Conservation (phyloP, 2,329 filamentous ascomycete genomes). For the Tolypocladium sp. region DNA sequence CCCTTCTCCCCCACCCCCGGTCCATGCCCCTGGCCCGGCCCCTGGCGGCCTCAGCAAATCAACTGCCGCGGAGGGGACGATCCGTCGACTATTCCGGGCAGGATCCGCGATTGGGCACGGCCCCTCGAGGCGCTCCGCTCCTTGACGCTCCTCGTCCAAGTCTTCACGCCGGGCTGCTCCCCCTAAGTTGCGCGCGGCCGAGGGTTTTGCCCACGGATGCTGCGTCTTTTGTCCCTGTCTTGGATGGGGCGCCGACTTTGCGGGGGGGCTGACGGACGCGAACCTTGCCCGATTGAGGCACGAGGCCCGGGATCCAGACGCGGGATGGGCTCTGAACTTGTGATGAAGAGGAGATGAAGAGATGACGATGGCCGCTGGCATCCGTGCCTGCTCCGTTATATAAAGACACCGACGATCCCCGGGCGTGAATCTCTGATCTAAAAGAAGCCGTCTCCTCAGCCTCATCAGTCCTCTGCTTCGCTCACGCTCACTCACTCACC, state of each 20-base stretch:
- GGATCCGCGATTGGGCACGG: not conserved
- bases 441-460: not conserved
- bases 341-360: not conserved
- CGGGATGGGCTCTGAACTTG: not conserved
- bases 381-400: not conserved
- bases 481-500: not conserved
- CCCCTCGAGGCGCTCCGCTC: not conserved
- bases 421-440: not conserved
- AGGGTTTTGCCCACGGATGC: not conserved
- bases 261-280: not conserved
- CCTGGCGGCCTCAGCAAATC: not conserved
- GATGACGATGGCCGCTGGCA: not conserved
- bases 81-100: not conserved
- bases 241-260: not conserved
- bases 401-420: not conserved
- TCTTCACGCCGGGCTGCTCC: not conserved
- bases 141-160: not conserved
- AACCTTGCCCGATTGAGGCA: not conserved
- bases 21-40: not conserved
- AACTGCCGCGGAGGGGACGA: not conserved
- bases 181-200: not conserved
- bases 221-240: not conserved
- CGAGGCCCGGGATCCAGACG: not conserved
- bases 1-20: not conserved
- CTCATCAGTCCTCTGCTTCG: not conserved